Evolutionary conservation across 805 yeast species (phyloP).

Genomic region (Kodamaea kaohsiungensis): DNA sequence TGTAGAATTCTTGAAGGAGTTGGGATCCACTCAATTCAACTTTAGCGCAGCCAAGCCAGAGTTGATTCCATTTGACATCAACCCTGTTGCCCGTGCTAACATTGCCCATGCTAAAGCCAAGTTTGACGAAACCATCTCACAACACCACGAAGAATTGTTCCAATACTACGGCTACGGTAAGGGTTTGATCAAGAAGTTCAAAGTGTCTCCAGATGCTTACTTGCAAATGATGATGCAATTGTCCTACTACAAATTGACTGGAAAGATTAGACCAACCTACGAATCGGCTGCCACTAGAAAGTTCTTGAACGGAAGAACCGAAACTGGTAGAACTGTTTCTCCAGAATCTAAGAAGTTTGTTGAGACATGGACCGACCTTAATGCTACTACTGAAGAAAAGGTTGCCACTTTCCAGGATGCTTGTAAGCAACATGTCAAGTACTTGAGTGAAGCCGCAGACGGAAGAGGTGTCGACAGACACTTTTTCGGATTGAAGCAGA

Average conservation of each 20-base stretch:
- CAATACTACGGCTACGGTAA: slow-evolving; percentile 86
- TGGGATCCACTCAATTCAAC: slow-evolving; percentile 19
- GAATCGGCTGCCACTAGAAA: slow-evolving; percentile 95
- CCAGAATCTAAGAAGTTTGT: slow-evolving; percentile 69
- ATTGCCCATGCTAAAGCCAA: slow-evolving; percentile 57
- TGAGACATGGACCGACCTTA: slow-evolving; percentile 65
- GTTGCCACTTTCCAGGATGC: slow-evolving; percentile 71
- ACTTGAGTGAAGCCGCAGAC: slow-evolving; percentile 73
- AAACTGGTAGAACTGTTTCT: slow-evolving; percentile 86
- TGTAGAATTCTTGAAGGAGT: slow-evolving; percentile 26
- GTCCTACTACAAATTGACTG: slow-evolving; percentile 82
- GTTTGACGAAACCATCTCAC: slow-evolving; percentile 56
- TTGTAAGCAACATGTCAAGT: slow-evolving; percentile 68
- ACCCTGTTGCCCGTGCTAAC: slow-evolving; percentile 49
- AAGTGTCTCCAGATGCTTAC: slow-evolving; percentile 90
- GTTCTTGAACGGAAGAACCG: slow-evolving; percentile 89
- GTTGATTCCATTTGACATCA: slow-evolving; percentile 57
- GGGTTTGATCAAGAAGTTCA: slow-evolving; percentile 76
- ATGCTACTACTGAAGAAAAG: slow-evolving; percentile 54
- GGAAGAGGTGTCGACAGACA: slow-evolving; percentile 95
- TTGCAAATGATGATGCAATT: slow-evolving; percentile 89
- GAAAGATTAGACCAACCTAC: slow-evolving; percentile 84
- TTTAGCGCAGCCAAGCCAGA: slow-evolving; percentile 18
- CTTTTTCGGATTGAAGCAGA: slow-evolving; percentile 80
- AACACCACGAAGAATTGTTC: slow-evolving; percentile 77